Evolutionary conservation across 371 early-diverging fungal genomes (phyloP).

Genomic region (Mycotypha africana): DNA sequence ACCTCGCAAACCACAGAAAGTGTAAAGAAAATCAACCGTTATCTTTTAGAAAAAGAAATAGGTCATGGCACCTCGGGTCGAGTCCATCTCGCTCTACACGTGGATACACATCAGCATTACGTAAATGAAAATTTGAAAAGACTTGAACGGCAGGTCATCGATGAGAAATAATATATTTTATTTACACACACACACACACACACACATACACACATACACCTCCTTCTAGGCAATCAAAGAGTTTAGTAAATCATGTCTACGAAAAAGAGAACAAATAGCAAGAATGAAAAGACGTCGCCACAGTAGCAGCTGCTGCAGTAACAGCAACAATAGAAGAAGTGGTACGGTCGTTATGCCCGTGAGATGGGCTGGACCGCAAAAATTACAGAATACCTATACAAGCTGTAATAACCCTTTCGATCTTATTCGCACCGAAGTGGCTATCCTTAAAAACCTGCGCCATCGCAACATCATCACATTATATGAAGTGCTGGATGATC

Average conservation of each 20-base stretch:
- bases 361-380: too few relatives aligned
- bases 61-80: constrained; percentile 87
- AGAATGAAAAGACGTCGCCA: constrained; percentile 18
- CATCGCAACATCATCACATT: constrained; percentile 75
- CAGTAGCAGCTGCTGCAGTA: background rate
- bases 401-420: constrained; percentile 53
- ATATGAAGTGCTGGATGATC: constrained; percentile 81
- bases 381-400: too few relatives aligned
- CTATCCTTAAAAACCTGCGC: constrained; percentile 79
- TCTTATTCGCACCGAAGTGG: constrained; percentile 77
- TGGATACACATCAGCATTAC: constrained; percentile 43
- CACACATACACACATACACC: too few relatives aligned
- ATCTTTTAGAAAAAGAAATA: constrained; percentile 61
- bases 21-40: constrained; percentile 68
- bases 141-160: too few relatives aligned
- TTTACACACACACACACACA: too few relatives aligned
- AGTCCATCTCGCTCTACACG: constrained; percentile 70
- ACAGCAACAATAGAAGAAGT: too few relatives aligned
- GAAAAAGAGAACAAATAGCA: constrained; percentile 25
- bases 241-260: constrained; percentile 16
- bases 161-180: too few relatives aligned
- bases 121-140: constrained; percentile 28
- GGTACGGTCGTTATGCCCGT: too few relatives aligned
- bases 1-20: constrained; percentile 63
- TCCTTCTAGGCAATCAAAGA: constrained; percentile 32